Evolutionary conservation across 129 eudicot species (phyloP).

Genomic region (Helianthus tuberosus): DNA sequence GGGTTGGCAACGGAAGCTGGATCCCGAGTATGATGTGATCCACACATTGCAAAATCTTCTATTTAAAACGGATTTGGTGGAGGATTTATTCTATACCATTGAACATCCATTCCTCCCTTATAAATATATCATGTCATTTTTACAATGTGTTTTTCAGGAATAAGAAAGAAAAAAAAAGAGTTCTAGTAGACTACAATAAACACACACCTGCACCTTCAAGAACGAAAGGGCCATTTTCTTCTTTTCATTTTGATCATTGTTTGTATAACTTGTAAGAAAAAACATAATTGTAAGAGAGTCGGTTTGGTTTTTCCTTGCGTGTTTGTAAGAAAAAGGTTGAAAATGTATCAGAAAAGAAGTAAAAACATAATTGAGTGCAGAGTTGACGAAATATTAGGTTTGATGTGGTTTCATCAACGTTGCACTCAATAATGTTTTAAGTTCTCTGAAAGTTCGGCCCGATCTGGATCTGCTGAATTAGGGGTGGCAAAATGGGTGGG

Average conservation of each 20-base stretch:
- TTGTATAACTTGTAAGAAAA: constrained; percentile 16
- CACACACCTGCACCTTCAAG: constrained; percentile 10
- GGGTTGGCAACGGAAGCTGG: constrained; percentile 98
- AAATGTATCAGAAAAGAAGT: constrained; percentile 34
- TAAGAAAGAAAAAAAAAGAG: constrained; percentile 6
- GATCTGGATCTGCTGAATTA: no score
- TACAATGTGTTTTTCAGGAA: constrained; percentile 23
- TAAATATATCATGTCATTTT: background rate
- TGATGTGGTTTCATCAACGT: constrained; percentile 72
- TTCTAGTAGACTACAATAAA: constrained; percentile 8
- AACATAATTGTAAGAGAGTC: no score
- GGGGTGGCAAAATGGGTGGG: no score
- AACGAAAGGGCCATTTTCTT: constrained; percentile 11
- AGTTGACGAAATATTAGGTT: constrained; percentile 38
- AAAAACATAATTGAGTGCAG: constrained; percentile 74
- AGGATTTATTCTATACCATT: constrained; percentile 77
- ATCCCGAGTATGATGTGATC: constrained; percentile 85
- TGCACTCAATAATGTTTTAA: constrained; percentile 93
- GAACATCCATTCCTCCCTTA: constrained; percentile 30
- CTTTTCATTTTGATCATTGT: background rate
- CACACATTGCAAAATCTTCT: constrained; percentile 69
- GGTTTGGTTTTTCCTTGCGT: background rate
- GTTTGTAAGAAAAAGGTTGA: background rate
- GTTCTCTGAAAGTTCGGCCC: constrained; percentile 36
- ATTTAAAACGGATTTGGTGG: constrained; percentile 83